A percentile compares a stretch with the other conserved stretches of the same genome.
Evolutionary conservation across 2,329 filamentous ascomycete species (phyloP).

Genomic region (Alternaria ventricosa): DNA sequence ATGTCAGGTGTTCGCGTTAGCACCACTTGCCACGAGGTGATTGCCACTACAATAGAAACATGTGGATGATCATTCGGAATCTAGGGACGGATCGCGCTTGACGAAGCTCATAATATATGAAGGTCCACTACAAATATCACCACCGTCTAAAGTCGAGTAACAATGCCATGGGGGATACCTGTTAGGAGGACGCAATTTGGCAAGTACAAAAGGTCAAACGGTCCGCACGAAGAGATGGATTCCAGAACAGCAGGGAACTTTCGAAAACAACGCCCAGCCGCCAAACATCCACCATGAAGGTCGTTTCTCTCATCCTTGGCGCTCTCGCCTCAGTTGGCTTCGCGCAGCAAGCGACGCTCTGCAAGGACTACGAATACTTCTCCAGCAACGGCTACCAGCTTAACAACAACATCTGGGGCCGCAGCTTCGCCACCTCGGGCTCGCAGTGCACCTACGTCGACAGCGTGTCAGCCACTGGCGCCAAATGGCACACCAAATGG

Average conservation of each 20-base stretch:
- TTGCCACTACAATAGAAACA: background rate
- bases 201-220: constrained; percentile 5
- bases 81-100: constrained; percentile 13
- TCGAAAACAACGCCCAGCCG: background rate
- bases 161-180: background rate
- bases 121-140: constrained; percentile 2
- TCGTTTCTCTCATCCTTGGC: constrained; percentile 6
- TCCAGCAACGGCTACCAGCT: constrained; percentile 30
- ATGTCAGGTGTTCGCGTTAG: constrained; percentile 3
- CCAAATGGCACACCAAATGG: constrained; percentile 27
- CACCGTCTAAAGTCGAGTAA: constrained; percentile 10
- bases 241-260: background rate
- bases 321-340: constrained; percentile 4
- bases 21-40: background rate
- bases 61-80: constrained; percentile 4
- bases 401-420: constrained; percentile 36
- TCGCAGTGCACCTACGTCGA: constrained; percentile 30
- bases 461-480: constrained; percentile 18
- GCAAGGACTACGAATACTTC: constrained; percentile 27
- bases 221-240: background rate
- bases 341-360: constrained; percentile 19
- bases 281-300: constrained; percentile 7
- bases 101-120: constrained; percentile 6
- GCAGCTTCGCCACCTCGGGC: constrained; percentile 16
- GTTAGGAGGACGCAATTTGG: background rate